These are phyloP conservation scores for Stephanodiscus minutulus DNA, from an alignment of 108 stramenopile species.

Conservation along the genomic window DNA sequence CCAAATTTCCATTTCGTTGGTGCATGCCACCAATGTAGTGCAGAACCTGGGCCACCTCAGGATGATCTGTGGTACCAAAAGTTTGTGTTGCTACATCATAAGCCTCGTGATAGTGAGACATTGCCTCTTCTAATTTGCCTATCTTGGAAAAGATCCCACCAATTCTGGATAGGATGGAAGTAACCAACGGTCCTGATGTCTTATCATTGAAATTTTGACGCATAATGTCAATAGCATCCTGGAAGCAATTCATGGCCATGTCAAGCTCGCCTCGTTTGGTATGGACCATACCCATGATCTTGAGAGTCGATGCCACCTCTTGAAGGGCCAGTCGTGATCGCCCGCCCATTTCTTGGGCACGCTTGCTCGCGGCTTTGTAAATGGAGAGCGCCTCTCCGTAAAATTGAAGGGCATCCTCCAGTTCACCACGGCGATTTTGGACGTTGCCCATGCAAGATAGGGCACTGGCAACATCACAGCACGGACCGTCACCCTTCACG, in stretches of 20 bases:
- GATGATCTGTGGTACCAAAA: conserved; percentile 67
- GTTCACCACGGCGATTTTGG: conserved; percentile 72
- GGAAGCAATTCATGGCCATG: conserved; percentile 70
- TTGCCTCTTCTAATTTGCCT: conserved; percentile 68
- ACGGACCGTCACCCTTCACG: conserved; percentile 43
- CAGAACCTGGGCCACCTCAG: conserved; percentile 73
- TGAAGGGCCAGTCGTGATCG: conserved; percentile 46
- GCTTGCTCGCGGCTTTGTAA: conserved; percentile 57
- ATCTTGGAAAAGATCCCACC: conserved; percentile 74
- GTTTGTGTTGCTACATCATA: conserved; percentile 69
- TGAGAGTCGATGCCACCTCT: conserved; percentile 78
- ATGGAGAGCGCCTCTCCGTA: conserved; percentile 73
- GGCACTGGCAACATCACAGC: conserved; percentile 78
- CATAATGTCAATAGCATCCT: conserved; percentile 71
- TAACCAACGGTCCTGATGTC: conserved; percentile 40
- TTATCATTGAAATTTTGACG: conserved; percentile 49
- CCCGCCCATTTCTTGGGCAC: conserved; percentile 31
- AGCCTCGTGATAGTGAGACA: conserved; percentile 76
- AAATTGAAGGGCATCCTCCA: conserved; percentile 67
- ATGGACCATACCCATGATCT: conserved; percentile 68
- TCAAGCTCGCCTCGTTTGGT: conserved; percentile 61
- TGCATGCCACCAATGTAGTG: conserved; percentile 83
- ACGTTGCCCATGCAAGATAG: conserved; percentile 87
- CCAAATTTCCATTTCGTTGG: conserved; percentile 47
- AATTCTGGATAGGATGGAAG: conserved; percentile 69